Percentiles rank a stretch among this genome's conserved stretches.
phyloP scores from a whole-genome alignment of 192 early-diverging fungal species.

The Backusella liffmaniae region DNA sequence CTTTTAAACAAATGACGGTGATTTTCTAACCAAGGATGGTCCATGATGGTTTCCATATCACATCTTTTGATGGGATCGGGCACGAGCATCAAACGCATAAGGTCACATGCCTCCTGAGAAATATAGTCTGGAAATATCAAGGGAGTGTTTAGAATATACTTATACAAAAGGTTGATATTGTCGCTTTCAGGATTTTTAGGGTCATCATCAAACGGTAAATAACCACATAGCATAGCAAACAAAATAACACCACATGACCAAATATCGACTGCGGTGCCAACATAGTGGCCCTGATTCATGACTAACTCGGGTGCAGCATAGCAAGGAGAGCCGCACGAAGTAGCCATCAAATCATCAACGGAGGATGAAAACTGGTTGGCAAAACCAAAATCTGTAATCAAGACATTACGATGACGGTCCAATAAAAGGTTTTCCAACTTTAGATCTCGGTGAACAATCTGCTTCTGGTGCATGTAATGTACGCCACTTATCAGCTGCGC shows the following conservation, averaged over 20 bases:
- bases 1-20: slow-evolving; percentile 22
- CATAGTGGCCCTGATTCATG: slow-evolving; percentile 92
- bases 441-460: slow-evolving; percentile 96
- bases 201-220: slow-evolving; percentile 90
- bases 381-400: slow-evolving; percentile 99
- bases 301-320: slow-evolving; percentile 99
- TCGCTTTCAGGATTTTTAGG: slow-evolving; percentile 88
- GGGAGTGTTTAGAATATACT: slow-evolving; percentile 78
- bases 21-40: slow-evolving; percentile 50
- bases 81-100: slow-evolving; percentile 88
- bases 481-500: slow-evolving; percentile 93
- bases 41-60: slow-evolving; percentile 72
- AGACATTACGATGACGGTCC: slow-evolving; percentile 87
- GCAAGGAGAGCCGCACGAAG: slow-evolving; percentile 97
- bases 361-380: slow-evolving; percentile 83
- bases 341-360: slow-evolving; percentile 81
- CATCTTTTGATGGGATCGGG: slow-evolving; percentile 82
- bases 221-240: slow-evolving; percentile 89
- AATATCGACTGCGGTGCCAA: slow-evolving; percentile 94
- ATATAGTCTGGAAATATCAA: slow-evolving; percentile 92
- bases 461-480: slow-evolving; percentile 86
- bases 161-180: slow-evolving; percentile 82
- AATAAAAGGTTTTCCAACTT: slow-evolving; percentile 94
- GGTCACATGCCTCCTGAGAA: slow-evolving; percentile 66
- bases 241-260: slow-evolving; percentile 99